Evolutionary conservation across 345 rosid genomes (phyloP), one percentile per base, ranked within the genome.

Genomic region (Hibiscus trionum): DNA sequence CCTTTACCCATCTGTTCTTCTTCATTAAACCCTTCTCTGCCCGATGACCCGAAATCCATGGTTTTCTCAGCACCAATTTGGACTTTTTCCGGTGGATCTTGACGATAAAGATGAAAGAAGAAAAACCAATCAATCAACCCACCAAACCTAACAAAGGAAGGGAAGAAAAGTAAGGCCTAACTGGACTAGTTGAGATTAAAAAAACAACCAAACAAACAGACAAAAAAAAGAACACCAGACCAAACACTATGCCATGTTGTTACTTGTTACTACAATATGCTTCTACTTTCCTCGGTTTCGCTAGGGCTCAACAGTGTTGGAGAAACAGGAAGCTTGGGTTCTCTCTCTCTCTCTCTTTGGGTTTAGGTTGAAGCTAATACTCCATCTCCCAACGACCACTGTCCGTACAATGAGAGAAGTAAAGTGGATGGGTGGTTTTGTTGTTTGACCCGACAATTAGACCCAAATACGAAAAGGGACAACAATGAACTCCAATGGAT

Each of bases 31-130:
- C 61, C 76, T 49, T 76, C 71, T 60, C 61, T 67, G 5, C 64
- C 62, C 27, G 79, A 72, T 27, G 76, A 61, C 37, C 72, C 75
- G 61, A 78, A 77, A 53, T 80, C 85, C 85, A 82, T 59, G 80
- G 42, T 17, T 11, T 60, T 49, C 47, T 66, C 16, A 26, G 27
- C 44, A 50, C 72, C 44, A 68, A 68, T 5, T 29, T 15, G 31
- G 46, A 12, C 37, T 71, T 50, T 71, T 50, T 4, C 1, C 15
- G 7, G 17, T 58, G 66, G 80, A 47, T 66, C 64, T 42, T 46
- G 59, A 56, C 9, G 27, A 44, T 49, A 50, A 62, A 46, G 33
- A 60, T 26, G 15, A 58, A 15, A 26, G 37, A 56, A 10, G 61
- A 39, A 64, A 39, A 39, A 31, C 4, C 35, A 39, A 14, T 11